Evolutionary conservation across 2,329 filamentous ascomycete species (phyloP).

Genomic region (Cercospora zeina): DNA sequence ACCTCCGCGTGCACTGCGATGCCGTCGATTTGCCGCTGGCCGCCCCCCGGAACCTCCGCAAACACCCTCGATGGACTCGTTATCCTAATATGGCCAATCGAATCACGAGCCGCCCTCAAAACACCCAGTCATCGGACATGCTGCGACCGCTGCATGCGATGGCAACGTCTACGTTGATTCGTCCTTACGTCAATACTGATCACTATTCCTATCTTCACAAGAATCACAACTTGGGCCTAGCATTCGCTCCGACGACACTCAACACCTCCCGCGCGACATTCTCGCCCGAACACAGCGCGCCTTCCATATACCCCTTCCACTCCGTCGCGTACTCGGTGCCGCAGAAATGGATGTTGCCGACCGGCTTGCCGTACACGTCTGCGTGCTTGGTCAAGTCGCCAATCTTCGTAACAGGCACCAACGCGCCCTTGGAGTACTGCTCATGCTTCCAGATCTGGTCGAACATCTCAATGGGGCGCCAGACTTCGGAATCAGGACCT

Average conservation of each 20-base stretch:
- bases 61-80: slow-evolving; percentile 9
- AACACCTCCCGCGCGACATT: slow-evolving; percentile 13
- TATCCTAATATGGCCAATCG: slow-evolving; percentile 13
- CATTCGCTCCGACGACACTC: slow-evolving; percentile 1
- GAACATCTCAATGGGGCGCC: slow-evolving; percentile 13
- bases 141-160: slow-evolving; percentile 7
- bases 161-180: neutral
- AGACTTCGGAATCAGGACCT: slow-evolving; percentile 13
- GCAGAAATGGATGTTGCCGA: slow-evolving; percentile 18
- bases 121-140: neutral
- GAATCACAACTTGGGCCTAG: neutral
- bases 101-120: neutral
- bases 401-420: slow-evolving; percentile 9
- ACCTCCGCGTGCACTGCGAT: neutral
- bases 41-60: slow-evolving; percentile 5
- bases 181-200: neutral
- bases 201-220: neutral
- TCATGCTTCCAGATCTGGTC: slow-evolving; percentile 16
- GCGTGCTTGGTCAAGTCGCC: slow-evolving; percentile 12
- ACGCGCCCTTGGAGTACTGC: slow-evolving; percentile 9
- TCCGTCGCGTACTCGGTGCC: slow-evolving; percentile 19
- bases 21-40: slow-evolving; percentile 10
- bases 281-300: slow-evolving; percentile 16
- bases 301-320: slow-evolving; percentile 24
- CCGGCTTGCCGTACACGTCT: slow-evolving; percentile 13